Conservation (phyloP, 2,329 filamentous ascomycete species). For the Fusarium anguioides region DNA sequence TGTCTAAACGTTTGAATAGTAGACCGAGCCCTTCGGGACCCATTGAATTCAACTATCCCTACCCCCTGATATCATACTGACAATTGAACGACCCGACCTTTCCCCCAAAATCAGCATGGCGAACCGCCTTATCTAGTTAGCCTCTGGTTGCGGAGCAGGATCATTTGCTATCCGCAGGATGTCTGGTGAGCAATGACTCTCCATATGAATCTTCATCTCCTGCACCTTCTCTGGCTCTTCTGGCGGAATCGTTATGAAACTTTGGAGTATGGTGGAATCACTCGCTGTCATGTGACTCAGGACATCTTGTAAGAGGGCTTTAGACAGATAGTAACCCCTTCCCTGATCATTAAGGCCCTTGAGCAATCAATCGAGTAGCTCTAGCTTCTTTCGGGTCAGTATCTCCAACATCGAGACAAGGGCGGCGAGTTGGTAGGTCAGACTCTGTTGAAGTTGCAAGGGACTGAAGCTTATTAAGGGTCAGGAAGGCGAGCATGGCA, state of each 20-base stretch:
- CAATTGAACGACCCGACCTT: background rate
- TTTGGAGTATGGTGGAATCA: constrained; percentile 3
- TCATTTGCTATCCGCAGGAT: background rate
- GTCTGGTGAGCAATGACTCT: constrained; percentile 10
- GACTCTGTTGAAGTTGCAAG: background rate
- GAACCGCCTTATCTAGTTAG: constrained; percentile 2
- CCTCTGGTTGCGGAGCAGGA: background rate
- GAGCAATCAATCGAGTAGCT: background rate
- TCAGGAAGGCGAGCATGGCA: background rate
- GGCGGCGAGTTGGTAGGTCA: no score
- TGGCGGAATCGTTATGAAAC: background rate
- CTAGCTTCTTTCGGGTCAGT: background rate
- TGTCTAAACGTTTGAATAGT: no score
- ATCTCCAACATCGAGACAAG: background rate
- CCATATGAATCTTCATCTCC: constrained; percentile 7
- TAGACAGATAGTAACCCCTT: background rate
- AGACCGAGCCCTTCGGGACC: no score
- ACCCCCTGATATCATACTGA: constrained; percentile 9
- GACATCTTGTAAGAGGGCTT: background rate
- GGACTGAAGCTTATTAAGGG: background rate
- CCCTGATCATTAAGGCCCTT: constrained; percentile 11
- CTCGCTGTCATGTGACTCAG: background rate
- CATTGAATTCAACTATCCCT: background rate
- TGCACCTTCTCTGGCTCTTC: background rate
- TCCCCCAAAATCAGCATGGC: background rate